Evolutionary conservation across 441 rosid species (phyloP).

Genomic region (Populus hybrid): DNA sequence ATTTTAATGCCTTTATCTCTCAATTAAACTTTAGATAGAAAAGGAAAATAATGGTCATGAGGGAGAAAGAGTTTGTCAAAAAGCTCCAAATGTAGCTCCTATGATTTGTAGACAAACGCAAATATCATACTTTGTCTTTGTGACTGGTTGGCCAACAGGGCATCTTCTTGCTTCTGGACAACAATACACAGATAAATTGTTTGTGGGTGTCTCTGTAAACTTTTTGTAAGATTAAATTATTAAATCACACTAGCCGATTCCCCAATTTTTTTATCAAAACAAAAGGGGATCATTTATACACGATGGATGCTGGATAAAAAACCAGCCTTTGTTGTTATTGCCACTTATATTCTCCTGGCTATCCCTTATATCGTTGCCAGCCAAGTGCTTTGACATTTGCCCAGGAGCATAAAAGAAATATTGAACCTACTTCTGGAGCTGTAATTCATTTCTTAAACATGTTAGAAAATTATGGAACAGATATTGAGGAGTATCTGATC

Average conservation of each 20-base stretch:
- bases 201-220: neutral
- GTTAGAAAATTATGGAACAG: neutral
- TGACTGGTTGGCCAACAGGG: neutral
- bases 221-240: neutral
- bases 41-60: neutral
- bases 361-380: neutral
- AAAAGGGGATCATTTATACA: neutral
- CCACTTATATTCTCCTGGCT: neutral
- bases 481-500: neutral
- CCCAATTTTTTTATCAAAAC: neutral
- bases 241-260: neutral
- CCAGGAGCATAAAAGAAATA: neutral
- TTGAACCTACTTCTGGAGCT: neutral
- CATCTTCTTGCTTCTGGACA: neutral
- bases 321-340: neutral
- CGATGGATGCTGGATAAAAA: neutral
- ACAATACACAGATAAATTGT: neutral
- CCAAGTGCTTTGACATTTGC: neutral
- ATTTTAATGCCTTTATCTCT: neutral
- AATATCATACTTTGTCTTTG: neutral
- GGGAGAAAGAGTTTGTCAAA: neutral
- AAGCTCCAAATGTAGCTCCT: neutral
- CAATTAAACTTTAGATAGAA: neutral
- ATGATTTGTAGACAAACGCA: neutral
- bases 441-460: neutral